A percentile compares a stretch with the other conserved stretches of the same genome.
These are phyloP conservation scores for Colletotrichum tropicicola DNA, from an alignment of 2,329 filamentous ascomycete genomes.

Conservation along the genomic window DNA sequence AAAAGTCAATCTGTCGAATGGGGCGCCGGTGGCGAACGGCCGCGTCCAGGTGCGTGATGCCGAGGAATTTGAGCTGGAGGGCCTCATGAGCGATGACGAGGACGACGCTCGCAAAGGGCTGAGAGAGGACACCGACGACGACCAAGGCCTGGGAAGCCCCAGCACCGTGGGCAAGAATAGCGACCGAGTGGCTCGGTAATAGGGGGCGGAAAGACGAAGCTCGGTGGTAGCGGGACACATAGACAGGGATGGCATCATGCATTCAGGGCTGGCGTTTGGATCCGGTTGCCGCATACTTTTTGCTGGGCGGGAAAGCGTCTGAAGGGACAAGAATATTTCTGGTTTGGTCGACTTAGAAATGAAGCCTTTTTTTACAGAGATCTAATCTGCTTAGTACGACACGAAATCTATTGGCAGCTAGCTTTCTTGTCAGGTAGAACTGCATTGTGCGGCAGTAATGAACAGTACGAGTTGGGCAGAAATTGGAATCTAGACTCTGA, in stretches of 20 bases:
- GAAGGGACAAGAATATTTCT: slow-evolving; percentile 9
- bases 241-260: slow-evolving; percentile 22
- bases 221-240: not conserved
- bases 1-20: slow-evolving; percentile 48
- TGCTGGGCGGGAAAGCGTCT: slow-evolving; percentile 19
- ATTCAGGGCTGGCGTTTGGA: slow-evolving; percentile 25
- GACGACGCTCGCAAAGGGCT: slow-evolving; percentile 60
- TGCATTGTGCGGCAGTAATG: not conserved
- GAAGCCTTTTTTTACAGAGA: not conserved
- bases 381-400: not conserved
- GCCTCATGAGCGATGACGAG: slow-evolving; percentile 83
- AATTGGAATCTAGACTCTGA: not conserved
- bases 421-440: not conserved
- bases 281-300: slow-evolving; percentile 4
- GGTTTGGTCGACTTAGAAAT: not conserved
- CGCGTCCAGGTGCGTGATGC: slow-evolving; percentile 71
- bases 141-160: slow-evolving; percentile 37
- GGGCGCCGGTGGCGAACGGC: slow-evolving; percentile 43
- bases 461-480: not conserved
- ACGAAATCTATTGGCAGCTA: not conserved
- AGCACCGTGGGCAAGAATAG: slow-evolving; percentile 59
- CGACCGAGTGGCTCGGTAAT: slow-evolving; percentile 39
- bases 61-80: slow-evolving; percentile 87
- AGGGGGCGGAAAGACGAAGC: not conserved
- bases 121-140: slow-evolving; percentile 81